These are phyloP conservation scores for Cryptosporidium felis DNA, from an alignment of 169 alveolate genomes.

Conservation along the genomic window DNA sequence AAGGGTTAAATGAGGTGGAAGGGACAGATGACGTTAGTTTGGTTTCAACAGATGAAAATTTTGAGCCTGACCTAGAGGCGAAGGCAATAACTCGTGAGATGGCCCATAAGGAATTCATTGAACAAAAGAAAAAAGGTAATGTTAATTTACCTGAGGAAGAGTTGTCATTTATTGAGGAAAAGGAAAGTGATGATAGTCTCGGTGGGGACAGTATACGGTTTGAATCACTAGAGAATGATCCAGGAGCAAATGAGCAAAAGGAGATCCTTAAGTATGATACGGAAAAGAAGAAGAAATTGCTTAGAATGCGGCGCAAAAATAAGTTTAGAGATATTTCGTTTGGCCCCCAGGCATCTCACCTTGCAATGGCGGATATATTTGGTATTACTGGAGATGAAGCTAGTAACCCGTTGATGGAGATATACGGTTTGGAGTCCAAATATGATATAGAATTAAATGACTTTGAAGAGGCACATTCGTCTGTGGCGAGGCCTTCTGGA, in stretches of 20 bases:
- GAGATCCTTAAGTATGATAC: conserved; percentile 26
- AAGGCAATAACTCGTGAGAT: conserved; percentile 15
- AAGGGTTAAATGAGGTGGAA: conserved; percentile 8
- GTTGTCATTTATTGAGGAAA: conserved; percentile 24
- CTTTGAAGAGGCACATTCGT: neutral
- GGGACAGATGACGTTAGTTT: conserved; percentile 36
- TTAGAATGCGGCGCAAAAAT: neutral
- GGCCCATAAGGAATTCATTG: neutral
- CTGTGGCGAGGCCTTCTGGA: conserved; percentile 14
- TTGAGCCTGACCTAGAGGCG: conserved; percentile 22
- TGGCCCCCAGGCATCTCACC: conserved; percentile 60
- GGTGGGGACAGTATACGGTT: too few species aligned
- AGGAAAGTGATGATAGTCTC: neutral
- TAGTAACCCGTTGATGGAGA: conserved; percentile 4
- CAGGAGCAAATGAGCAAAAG: conserved; percentile 42
- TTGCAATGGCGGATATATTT: conserved; percentile 67
- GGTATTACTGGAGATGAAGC: conserved; percentile 47
- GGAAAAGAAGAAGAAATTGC: conserved; percentile 23
- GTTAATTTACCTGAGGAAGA: neutral
- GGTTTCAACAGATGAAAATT: neutral
- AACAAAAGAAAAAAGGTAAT: neutral
- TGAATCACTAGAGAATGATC: conserved; percentile 7
- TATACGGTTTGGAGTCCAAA: conserved; percentile 36
- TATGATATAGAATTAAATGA: conserved; percentile 15
- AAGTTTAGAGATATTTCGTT: conserved; percentile 39